Evolutionary conservation across 139 green algal species (phyloP), one percentile per base, ranked within the genome.

Genomic region (Chlamydomonas applanata): DNA sequence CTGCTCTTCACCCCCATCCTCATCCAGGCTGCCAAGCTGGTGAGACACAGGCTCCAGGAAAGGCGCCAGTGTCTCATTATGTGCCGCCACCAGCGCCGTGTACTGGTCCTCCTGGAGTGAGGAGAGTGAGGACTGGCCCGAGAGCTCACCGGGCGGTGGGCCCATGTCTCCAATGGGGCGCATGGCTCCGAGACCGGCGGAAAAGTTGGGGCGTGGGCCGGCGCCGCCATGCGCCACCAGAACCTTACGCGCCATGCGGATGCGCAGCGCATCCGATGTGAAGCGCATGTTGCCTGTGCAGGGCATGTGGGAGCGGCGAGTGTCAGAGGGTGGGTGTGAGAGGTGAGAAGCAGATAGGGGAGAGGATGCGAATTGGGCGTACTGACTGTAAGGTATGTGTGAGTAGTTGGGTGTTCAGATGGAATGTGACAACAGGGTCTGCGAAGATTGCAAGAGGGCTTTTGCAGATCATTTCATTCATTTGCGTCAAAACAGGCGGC

Each of bases 201-300:
- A 19, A 9, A 66, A 29, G 34, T 36, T 53, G 32, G 30, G 62
- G 62, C n/a, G 62, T 2, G 29, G 14, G 11, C 34, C 62, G 29
- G 32, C 29, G 32, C 33, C 62, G 17, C 34, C 62, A 29, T 70
- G 34, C 34, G 34, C 59, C 7, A 72, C 67, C 33, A 85, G 77
- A 19, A 85, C 72, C 73, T 82, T 82, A 52, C 79, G 76, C 1
- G 83, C 83, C 79, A 85, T 84, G 71, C 73, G 83, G 35, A 88
- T 82, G 27, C 79, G 83, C 34, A 88, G 59, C 5, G 77, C 79
- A 20, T 88, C 83, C 3, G 79, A 69, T 4, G 76, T 79, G 68
- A 86, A 85, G 53, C 80, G 77, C 33, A 75, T 40, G 56, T 72
- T 73, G 46, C 79, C 81, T 86, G 74, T 22, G 68, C 9, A n/a